phyloP scores from a whole-genome alignment of 2,329 filamentous ascomycete species.

The Aphanoascus verrucosus region DNA sequence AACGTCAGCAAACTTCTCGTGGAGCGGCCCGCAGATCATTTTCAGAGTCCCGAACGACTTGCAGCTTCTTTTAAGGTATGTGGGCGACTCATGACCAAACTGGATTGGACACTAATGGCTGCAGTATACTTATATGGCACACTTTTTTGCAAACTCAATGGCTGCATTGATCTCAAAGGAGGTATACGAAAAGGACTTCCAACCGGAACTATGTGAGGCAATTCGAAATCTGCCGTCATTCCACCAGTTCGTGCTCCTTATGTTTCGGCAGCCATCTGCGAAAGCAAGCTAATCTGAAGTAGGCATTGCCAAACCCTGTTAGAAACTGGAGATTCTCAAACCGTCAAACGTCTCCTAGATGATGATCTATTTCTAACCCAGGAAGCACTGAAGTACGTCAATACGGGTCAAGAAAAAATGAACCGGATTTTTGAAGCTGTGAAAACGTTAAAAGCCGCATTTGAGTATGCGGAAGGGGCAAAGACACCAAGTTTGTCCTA shows the following conservation, averaged over 20 bases:
- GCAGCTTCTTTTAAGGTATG: slow-evolving; percentile 42
- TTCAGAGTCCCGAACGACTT: slow-evolving; percentile 49
- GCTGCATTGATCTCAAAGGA: slow-evolving; percentile 39
- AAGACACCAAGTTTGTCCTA: slow-evolving; percentile 28
- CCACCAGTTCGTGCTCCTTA: slow-evolving; percentile 27
- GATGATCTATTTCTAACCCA: slow-evolving; percentile 40
- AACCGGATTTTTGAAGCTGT: slow-evolving; percentile 27
- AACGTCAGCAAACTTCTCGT: slow-evolving; percentile 42
- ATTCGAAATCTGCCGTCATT: slow-evolving; percentile 50
- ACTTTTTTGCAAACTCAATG: slow-evolving; percentile 52
- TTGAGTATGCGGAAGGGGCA: slow-evolving; percentile 22
- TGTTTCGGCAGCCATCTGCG: background rate
- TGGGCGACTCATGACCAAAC: background rate
- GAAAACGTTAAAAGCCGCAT: slow-evolving; percentile 21
- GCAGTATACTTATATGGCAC: slow-evolving; percentile 53
- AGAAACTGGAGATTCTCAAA: slow-evolving; percentile 24
- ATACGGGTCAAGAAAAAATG: slow-evolving; percentile 33
- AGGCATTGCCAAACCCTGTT: slow-evolving; percentile 37
- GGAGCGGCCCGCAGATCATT: slow-evolving; percentile 48
- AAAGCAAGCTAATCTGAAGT: slow-evolving; percentile 15
- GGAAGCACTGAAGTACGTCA: slow-evolving; percentile 31
- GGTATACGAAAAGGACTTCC: slow-evolving; percentile 21
- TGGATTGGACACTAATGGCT: background rate
- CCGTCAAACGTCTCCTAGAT: slow-evolving; percentile 40
- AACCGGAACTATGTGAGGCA: slow-evolving; percentile 42